A percentile compares a stretch with the other conserved stretches of the same genome.
These are phyloP conservation scores for Linnemannia elongata DNA, from an alignment of 192 early-diverging fungal species.

Conservation along the genomic window DNA sequence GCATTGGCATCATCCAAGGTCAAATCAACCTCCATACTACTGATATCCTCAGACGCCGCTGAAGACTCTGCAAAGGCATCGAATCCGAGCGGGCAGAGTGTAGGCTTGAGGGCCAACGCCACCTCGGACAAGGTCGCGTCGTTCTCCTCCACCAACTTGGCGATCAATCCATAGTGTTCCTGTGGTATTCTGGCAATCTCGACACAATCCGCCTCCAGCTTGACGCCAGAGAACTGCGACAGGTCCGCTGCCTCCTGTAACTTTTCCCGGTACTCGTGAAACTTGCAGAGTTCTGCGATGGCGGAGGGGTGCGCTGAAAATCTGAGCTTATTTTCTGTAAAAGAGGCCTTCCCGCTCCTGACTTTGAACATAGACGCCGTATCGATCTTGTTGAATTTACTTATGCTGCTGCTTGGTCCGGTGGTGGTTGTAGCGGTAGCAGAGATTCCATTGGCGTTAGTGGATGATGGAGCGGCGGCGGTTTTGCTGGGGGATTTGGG, in stretches of 20 bases:
- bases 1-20: neutral
- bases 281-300: constrained; percentile 40
- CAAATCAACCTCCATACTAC: constrained; percentile 32
- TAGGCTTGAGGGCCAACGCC: constrained; percentile 21
- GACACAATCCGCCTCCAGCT: constrained; percentile 4
- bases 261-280: constrained; percentile 41
- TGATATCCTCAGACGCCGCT: neutral
- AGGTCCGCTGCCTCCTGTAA: constrained; percentile 27
- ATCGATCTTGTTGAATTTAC: constrained; percentile 44
- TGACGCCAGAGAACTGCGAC: constrained; percentile 8
- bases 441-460: neutral
- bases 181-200: constrained; percentile 41
- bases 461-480: neutral
- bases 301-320: constrained; percentile 41
- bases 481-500: constrained; percentile 17
- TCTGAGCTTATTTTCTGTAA: constrained; percentile 50
- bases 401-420: constrained; percentile 10
- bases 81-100: constrained; percentile 42
- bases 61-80: constrained; percentile 22
- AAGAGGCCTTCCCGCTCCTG: constrained; percentile 42
- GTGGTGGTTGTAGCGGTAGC: neutral
- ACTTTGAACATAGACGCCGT: constrained; percentile 51
- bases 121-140: constrained; percentile 27
- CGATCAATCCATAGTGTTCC: constrained; percentile 37
- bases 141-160: constrained; percentile 47